phyloP scores from a whole-genome alignment of 345 rosid species.

The sweet orange (Citrus sinensis) region DNA sequence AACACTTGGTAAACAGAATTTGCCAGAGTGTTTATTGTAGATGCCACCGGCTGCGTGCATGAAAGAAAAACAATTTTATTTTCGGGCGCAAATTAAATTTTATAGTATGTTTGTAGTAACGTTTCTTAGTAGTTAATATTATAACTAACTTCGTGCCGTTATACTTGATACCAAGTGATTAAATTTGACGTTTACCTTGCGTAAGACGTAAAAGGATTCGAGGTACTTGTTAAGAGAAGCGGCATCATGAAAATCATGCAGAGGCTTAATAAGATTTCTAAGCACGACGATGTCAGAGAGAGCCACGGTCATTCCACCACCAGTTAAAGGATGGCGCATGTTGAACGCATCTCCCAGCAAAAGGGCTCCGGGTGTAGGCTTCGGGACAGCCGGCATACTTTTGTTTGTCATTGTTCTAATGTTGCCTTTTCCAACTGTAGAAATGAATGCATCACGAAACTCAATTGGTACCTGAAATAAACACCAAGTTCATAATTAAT shows the following conservation, averaged over 20 bases:
- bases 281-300: conserved; percentile 42
- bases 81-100: not conserved
- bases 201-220: conserved; percentile 44
- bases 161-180: too few relatives aligned
- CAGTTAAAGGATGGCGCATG: conserved; percentile 49
- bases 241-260: conserved; percentile 27
- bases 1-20: conserved; percentile 46
- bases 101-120: not conserved
- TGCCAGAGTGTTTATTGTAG: conserved; percentile 46
- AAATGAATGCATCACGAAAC: conserved; percentile 28
- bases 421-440: conserved; percentile 37
- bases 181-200: conserved; percentile 25
- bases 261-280: conserved; percentile 37
- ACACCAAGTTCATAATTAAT: not conserved
- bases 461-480: conserved; percentile 30
- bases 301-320: conserved; percentile 50
- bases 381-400: conserved; percentile 49
- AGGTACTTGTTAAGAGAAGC: conserved; percentile 30
- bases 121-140: not conserved
- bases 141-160: too few relatives aligned
- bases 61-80: not conserved
- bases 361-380: conserved; percentile 37
- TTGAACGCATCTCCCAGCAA: conserved; percentile 45
- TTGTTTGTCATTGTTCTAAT: conserved; percentile 45
- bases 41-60: conserved; percentile 37